Base-by-base conservation (phyloP, 2,329 filamentous ascomycete genomes). In the Aureobasidium leucospermi region DNA sequence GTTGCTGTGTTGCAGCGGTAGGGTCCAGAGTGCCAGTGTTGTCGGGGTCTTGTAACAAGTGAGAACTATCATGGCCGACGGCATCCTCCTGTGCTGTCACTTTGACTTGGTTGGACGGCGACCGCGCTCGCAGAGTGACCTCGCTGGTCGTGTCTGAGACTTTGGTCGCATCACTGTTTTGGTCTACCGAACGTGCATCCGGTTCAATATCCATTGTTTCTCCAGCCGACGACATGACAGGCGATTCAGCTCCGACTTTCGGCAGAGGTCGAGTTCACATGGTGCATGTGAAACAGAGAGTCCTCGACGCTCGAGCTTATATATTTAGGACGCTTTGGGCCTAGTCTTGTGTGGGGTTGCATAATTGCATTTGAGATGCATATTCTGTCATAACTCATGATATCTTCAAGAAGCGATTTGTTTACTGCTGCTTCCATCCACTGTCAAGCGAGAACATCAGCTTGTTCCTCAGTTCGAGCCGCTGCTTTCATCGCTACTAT, bases 401-500 rank as follows among this genome's bases (percentile, higher is more conserved):
- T 53, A 53, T 23, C 16, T 29, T 4, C 5, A 15, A 28, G 47
- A 11, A 49, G 47, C 47, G 32, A 32, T 15, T 34, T 15, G 23
- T 32, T 4, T 43, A 34, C 16, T 28, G 13, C 28, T 51, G 47
- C 47, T 51, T 23, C 23, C 23, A 23, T 23, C 45, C 45, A 16
- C 15, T 48, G 34, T 36, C 34, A 36, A 36, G 13, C 34, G 6
- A 41, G 8, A 6, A 15, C 15, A 32, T 39, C 7, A 5, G 29
- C 23, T 16, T 8, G 16, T 5, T 7, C 6, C 31, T 58, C 28
- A 48, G 52, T 61, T 32, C 63, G 60, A 28, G 64, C 62, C 23
- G 57, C 49, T 48, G 43, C 55, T 23, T 3, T n/a, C 59, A n/a
- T 58, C 53, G 31, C 52, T 51, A 32, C 31, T 53, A 29, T 31